Evolutionary conservation across 139 green algal species (phyloP), one percentile per base, ranked within the genome.

Genomic region (Tetradesmus obliquus): DNA sequence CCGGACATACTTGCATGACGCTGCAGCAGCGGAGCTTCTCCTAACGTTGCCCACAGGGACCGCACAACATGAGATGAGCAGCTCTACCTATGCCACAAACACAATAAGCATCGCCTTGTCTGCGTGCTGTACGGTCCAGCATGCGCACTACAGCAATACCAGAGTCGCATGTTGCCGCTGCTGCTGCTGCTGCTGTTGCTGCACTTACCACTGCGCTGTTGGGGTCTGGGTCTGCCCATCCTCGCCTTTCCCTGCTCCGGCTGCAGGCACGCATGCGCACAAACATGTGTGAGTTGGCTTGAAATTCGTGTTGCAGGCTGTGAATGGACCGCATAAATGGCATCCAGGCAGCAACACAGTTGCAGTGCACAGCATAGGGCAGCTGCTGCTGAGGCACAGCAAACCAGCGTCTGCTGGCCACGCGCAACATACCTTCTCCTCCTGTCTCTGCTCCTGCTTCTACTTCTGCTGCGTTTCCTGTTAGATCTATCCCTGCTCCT

Each of bases 121-220:
- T 45, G 32, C 32, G 32, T 45, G 32, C 32, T 45, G 32, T 45
- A 45, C 32, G 32, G 32, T 45, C 32, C 32, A 45, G 32, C 32
- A 45, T 45, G 32, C 32, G 32, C 32, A 45, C 57, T 66, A 66
- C 57, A 13, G 57, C 57, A 66, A 9, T 9, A 66, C 57, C 8
- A 13, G 5, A 5, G 17, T 76, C 5, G 66, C 5, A 3, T 10
- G 15, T 9, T 62, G 53, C 12, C 19, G 3, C 13, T 72, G 81
- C 24, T 19, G 55, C 83, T 88, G 19, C 22, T 3, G 53, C 81
- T 22, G 55, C 51, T n/a, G 83, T 19, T 71, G 20, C 20, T 9
- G 53, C n/a, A 66, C 88, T 91, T 10, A 91, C 88, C 88, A 92
- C 88, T 51, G 88, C 88, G 57, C 54, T 60, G 79, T 81, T 91